A percentile compares a stretch with the other conserved stretches of the same genome.
Conservation (phyloP, 208 protist genomes). For the Entamoeba invadens region DNA sequence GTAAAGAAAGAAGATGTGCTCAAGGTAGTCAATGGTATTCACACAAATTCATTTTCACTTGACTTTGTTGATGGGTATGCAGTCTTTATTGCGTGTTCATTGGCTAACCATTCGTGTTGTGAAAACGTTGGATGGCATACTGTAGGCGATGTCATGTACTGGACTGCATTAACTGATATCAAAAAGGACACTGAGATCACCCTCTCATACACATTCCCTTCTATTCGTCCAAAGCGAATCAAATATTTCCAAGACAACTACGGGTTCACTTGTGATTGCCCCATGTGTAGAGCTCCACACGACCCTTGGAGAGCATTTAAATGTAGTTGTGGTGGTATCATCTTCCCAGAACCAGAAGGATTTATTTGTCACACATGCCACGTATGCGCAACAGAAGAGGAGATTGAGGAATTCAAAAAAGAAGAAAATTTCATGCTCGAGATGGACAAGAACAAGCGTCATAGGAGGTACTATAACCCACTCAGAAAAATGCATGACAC, state of each 20-base stretch:
- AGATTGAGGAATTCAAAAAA: not conserved
- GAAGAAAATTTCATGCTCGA: not conserved
- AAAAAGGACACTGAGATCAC: not conserved
- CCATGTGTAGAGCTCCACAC: not conserved
- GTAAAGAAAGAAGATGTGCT: not conserved
- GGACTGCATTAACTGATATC: not conserved
- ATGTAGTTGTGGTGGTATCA: not conserved
- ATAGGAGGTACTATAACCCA: not conserved
- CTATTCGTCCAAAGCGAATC: not conserved
- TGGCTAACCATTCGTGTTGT: not conserved
- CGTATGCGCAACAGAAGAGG: not conserved
- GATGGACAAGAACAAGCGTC: not conserved
- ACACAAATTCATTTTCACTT: not conserved
- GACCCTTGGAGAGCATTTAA: not conserved
- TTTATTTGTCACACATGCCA: not conserved
- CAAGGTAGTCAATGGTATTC: not conserved
- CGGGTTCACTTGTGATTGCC: not conserved
- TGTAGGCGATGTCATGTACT: not conserved
- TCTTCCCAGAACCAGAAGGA: not conserved
- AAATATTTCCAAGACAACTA: not conserved
- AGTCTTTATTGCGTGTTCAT: not conserved
- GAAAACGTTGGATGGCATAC: not conserved
- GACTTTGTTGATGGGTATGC: not conserved
- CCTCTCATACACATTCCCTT: not conserved
- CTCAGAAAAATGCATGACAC: not conserved